Evolutionary conservation across 1,284 basidiomycete species (phyloP).

Genomic region (Malassezia obtusa): DNA sequence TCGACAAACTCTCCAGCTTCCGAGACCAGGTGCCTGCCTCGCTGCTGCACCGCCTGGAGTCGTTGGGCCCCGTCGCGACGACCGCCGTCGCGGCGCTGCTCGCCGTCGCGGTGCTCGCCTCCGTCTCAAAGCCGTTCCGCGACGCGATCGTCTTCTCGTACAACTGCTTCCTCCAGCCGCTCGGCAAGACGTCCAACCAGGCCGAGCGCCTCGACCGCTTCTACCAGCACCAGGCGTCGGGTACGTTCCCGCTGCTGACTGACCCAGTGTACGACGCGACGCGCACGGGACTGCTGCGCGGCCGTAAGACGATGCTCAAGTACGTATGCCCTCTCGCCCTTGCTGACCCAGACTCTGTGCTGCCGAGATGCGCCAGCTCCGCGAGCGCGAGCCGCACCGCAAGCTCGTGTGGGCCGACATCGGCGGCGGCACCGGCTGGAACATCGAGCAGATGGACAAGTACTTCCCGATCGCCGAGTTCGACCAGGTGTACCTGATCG

Average conservation of each 20-base stretch:
- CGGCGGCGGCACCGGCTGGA: constrained; percentile 71
- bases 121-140: constrained; percentile 25
- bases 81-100: constrained; percentile 15
- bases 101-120: constrained; percentile 20
- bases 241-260: constrained; percentile 17
- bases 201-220: constrained; percentile 45
- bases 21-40: neutral
- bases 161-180: constrained; percentile 46
- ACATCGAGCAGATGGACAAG: constrained; percentile 71
- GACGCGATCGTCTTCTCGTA: constrained; percentile 37
- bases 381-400: constrained; percentile 50
- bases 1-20: constrained; percentile 1
- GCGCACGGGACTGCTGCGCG: constrained; percentile 41
- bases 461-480: constrained; percentile 54
- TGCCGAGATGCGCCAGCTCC: constrained; percentile 56
- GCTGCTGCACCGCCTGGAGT: constrained; percentile 2
- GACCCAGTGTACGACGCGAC: constrained; percentile 45
- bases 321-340: constrained; percentile 4
- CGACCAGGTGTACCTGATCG: constrained; percentile 61
- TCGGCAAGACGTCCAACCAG: constrained; percentile 43
- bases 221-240: constrained; percentile 42
- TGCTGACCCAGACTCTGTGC: constrained; percentile 57
- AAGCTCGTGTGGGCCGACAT: constrained; percentile 70
- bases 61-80: constrained; percentile 19
- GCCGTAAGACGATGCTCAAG: constrained; percentile 47